Base-by-base conservation (phyloP, 2,329 filamentous ascomycete species). In the Epicoccum sorghinum region DNA sequence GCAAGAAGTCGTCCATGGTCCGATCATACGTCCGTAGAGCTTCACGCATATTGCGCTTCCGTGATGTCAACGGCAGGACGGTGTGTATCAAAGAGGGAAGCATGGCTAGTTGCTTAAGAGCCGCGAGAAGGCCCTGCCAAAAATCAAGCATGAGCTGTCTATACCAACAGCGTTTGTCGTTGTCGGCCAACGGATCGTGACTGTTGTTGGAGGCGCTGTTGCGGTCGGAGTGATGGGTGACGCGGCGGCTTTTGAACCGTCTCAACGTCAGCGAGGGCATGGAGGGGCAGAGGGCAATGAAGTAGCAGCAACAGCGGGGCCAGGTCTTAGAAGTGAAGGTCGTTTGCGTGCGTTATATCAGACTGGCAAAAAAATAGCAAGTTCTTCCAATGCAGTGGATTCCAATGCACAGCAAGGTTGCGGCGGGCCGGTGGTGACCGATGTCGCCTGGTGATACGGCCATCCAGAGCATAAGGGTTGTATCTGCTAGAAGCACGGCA, bases 1-100 rank as follows among this genome's bases (percentile, higher is more conserved):
- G 67, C 57, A 79, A 59, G 57, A 80, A 75, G 58, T 78, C 77
- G 61, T 81, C 79, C 78, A 81, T 79, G 67, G 74, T 78, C 57
- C 77, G 74, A 36, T 77, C 72, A 57, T 74, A 71, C 30, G 68
- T 75, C 51, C 66, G 70, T 47, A 76, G 70, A 59, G 75, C 77
- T 68, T 71, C 71, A 57, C 72, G 62, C 49, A 55, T 58, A 29
- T 60, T 59, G 52, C 72, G 69, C 63, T 69, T 71, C 43, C 68
- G 66, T 22, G 69, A 62, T 35, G 66, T 65, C 41, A 73, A 58
- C 18, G 76, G 68, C 50, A 72, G 69, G 40, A 73, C 64, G 14
- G 73, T 68, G 56, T 76, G 73, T 45, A 76, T 63, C 18, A 77
- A 60, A 30, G 75, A 75, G 52, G 75, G 71, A 27, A 76, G 62